Percentiles rank a stretch among this genome's conserved stretches.
phyloP scores from a whole-genome alignment of 2,329 filamentous ascomycete species.

The Nemania sp. region DNA sequence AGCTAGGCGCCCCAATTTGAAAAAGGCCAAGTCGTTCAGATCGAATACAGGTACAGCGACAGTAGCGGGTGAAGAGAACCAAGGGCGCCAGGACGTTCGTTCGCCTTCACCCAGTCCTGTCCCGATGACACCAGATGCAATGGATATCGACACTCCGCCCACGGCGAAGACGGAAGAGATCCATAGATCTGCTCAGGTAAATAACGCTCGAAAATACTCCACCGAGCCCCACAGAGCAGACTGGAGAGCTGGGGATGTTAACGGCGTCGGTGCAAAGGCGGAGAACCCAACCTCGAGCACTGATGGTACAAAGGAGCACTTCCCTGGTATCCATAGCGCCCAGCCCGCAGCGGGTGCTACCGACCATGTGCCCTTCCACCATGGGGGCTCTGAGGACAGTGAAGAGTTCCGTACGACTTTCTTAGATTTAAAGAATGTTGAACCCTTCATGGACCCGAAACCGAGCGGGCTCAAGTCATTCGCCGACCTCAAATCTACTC shows the following conservation, averaged over 20 bases:
- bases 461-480: slow-evolving; percentile 57
- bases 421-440: slow-evolving; percentile 59
- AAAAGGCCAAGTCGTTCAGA: slow-evolving; percentile 64
- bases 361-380: slow-evolving; percentile 40
- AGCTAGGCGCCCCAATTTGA: slow-evolving; percentile 55
- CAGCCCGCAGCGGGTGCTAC: slow-evolving; percentile 11
- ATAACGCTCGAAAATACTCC: slow-evolving; percentile 56
- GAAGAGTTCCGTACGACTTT: slow-evolving; percentile 60
- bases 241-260: slow-evolving; percentile 59
- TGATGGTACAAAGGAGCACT: slow-evolving; percentile 34
- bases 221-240: slow-evolving; percentile 64
- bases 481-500: slow-evolving; percentile 57
- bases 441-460: slow-evolving; percentile 54
- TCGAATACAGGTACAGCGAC: slow-evolving; percentile 51
- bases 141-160: slow-evolving; percentile 66
- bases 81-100: slow-evolving; percentile 41
- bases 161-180: slow-evolving; percentile 37
- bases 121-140: slow-evolving; percentile 51
- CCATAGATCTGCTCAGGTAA: slow-evolving; percentile 35
- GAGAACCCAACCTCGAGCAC: slow-evolving; percentile 28
- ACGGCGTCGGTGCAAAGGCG: slow-evolving; percentile 35
- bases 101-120: slow-evolving; percentile 29
- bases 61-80: slow-evolving; percentile 51
- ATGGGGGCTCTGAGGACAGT: slow-evolving; percentile 59
- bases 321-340: slow-evolving; percentile 27